These are phyloP conservation scores for Leishmania aethiopica DNA, from an alignment of 208 protist genomes.

Conservation along the genomic window DNA sequence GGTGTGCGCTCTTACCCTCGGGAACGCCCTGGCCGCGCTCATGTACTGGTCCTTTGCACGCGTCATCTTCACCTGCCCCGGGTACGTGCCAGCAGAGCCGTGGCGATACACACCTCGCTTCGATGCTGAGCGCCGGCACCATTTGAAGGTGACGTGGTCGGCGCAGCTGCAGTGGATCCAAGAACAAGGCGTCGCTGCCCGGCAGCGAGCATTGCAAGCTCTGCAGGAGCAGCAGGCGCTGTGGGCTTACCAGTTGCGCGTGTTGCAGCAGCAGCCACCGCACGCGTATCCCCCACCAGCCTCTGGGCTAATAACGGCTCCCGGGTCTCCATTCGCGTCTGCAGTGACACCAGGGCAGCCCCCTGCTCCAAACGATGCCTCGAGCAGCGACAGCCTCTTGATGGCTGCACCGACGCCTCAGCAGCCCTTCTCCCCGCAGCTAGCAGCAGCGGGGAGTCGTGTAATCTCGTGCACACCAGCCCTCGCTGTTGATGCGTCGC, in stretches of 20 bases:
- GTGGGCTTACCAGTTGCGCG: background rate
- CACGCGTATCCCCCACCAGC: background rate
- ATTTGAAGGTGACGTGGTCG: constrained; percentile 4
- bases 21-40: constrained; percentile 7
- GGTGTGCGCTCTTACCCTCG: background rate
- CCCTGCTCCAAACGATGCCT: background rate
- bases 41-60: constrained; percentile 23
- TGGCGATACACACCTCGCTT: constrained; percentile 23
- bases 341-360: background rate
- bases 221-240: background rate
- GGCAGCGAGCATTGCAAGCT: background rate
- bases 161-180: constrained; percentile 4
- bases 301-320: background rate
- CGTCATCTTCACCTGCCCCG: constrained; percentile 30
- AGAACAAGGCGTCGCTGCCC: background rate
- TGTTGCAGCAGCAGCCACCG: background rate
- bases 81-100: constrained; percentile 32
- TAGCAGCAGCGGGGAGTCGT: background rate
- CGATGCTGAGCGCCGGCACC: constrained; percentile 12
- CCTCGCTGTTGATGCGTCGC: background rate
- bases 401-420: background rate
- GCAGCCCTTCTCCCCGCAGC: background rate
- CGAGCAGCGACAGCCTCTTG: background rate
- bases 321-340: background rate
- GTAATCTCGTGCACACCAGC: background rate